Evolutionary conservation across 768 basidiomycete species (phyloP), one percentile per base, ranked within the genome.

Genomic region (Tylopilus vinaceipallidus): DNA sequence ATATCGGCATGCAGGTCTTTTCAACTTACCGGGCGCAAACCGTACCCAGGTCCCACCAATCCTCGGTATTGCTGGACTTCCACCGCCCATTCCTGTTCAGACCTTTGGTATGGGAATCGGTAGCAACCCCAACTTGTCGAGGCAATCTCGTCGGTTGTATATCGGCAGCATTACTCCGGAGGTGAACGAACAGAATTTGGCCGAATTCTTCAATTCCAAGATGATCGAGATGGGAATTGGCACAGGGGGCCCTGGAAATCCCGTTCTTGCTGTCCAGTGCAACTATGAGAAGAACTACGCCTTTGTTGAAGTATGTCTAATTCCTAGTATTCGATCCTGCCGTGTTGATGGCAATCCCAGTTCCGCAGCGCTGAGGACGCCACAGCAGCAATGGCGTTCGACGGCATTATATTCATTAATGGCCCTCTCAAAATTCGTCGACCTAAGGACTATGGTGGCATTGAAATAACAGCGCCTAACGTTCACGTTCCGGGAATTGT

Each of bases 241-340:
- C 13, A 90, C 91, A 6, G 87, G 85, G 24, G 82, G 79, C 17
- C 82, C 89, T 20, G 93, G 91, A 19, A 92, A 93, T 55, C 91
- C 95, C 10, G 92, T 98, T 27, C 78, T 95, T 27, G 88, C 88
- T 17, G 93, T 97, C 6, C 93, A 95, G 63, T 89, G 97, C 73
- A 98, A 98, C 64, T 94, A 94, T 61, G 97, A 98, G 70, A 99
- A 98, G 77, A 94, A 92, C 60, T 99, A 98, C 65, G 97, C 97
- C 2, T 99, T 98, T 66, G 89, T 98, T 45, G 97, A 99, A 78
- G 95, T 95, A 65, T 55, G 77, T 33, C 30, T 36, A 20, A 20
- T 44, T n/a, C 4, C 47, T 20, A 27, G 29, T 48, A 34, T 35
- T 30, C 59, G 24, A 8, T 22, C 12, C 17, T n/a, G 5, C 29